Evolutionary conservation across 2,329 filamentous ascomycete species (phyloP).

Genomic region (Fusarium nelsonii): DNA sequence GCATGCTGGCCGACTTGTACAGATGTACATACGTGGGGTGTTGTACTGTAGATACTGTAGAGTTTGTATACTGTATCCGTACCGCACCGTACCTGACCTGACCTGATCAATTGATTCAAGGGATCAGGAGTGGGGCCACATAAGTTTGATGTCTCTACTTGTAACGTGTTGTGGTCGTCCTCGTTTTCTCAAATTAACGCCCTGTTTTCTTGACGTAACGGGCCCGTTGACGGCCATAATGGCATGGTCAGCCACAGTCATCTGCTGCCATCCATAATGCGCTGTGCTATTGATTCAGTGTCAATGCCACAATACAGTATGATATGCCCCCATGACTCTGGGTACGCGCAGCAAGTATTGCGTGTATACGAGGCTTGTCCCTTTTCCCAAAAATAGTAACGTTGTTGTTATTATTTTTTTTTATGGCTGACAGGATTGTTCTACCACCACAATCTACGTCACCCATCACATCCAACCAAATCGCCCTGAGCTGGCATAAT

Average conservation of each 20-base stretch:
- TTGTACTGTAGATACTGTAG: constrained; percentile 8
- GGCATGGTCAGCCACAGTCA: constrained; percentile 11
- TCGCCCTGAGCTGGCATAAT: not conserved
- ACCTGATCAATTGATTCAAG: not conserved
- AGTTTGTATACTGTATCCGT: not conserved
- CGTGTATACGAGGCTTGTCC: constrained; percentile 35
- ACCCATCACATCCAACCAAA: constrained; percentile 28
- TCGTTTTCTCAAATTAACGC: not conserved
- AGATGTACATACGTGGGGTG: not conserved
- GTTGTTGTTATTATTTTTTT: not conserved
- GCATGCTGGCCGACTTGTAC: not conserved
- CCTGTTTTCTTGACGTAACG: constrained; percentile 16
- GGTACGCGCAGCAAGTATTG: constrained; percentile 19
- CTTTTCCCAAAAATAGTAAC: constrained; percentile 35
- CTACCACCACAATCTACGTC: constrained; percentile 22
- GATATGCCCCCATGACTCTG: constrained; percentile 1
- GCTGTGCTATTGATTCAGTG: not conserved
- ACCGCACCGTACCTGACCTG: constrained; percentile 6
- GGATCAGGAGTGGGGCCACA: constrained; percentile 2
- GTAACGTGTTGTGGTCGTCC: constrained; percentile 5
- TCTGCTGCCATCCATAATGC: not conserved
- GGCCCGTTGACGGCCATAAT: not conserved
- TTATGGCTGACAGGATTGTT: constrained; percentile 5
- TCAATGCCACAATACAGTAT: not conserved
- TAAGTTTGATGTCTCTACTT: constrained; percentile 11